Evolutionary conservation across 2,329 filamentous ascomycete species (phyloP).

Genomic region (Ceratocystiopsis minuta): DNA sequence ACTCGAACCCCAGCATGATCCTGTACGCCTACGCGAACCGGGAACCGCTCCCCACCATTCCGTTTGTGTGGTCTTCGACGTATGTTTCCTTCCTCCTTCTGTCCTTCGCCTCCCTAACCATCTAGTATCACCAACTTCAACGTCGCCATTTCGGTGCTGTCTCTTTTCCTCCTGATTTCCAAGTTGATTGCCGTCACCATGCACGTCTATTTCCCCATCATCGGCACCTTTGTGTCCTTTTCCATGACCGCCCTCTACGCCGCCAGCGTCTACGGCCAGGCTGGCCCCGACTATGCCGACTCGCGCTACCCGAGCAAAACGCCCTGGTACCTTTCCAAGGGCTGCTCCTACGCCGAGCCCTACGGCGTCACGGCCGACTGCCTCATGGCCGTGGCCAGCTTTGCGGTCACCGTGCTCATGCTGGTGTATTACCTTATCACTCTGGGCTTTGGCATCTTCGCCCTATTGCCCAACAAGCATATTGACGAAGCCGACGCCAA

Average conservation of each 20-base stretch:
- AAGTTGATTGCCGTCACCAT: slow-evolving; percentile 55
- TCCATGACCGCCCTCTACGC: slow-evolving; percentile 43
- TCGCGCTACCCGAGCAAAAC: slow-evolving; percentile 38
- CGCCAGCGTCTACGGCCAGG: slow-evolving; percentile 51
- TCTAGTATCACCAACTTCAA: slow-evolving; percentile 56
- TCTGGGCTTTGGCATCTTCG: slow-evolving; percentile 39
- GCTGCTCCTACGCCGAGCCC: slow-evolving; percentile 42
- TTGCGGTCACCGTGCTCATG: slow-evolving; percentile 47
- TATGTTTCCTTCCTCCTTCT: slow-evolving; percentile 25
- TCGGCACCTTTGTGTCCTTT: slow-evolving; percentile 40
- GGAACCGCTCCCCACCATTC: slow-evolving; percentile 38
- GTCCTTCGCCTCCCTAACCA: slow-evolving; percentile 1
- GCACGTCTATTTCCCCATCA: slow-evolving; percentile 49
- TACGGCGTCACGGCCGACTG: slow-evolving; percentile 40
- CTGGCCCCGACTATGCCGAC: slow-evolving; percentile 56
- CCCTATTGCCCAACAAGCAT: slow-evolving; percentile 36
- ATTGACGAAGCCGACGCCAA: slow-evolving; percentile 28
- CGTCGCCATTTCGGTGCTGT: slow-evolving; percentile 56
- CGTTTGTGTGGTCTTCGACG: slow-evolving; percentile 57
- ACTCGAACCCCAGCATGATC: slow-evolving; percentile 52
- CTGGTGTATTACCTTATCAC: slow-evolving; percentile 42
- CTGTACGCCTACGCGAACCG: slow-evolving; percentile 61
- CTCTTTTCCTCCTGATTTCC: slow-evolving; percentile 55
- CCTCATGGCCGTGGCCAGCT: slow-evolving; percentile 46
- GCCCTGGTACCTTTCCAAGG: slow-evolving; percentile 60